Evolutionary conservation across 148 eudicot genomes (phyloP).

Genomic region (Linanthus parryae): DNA sequence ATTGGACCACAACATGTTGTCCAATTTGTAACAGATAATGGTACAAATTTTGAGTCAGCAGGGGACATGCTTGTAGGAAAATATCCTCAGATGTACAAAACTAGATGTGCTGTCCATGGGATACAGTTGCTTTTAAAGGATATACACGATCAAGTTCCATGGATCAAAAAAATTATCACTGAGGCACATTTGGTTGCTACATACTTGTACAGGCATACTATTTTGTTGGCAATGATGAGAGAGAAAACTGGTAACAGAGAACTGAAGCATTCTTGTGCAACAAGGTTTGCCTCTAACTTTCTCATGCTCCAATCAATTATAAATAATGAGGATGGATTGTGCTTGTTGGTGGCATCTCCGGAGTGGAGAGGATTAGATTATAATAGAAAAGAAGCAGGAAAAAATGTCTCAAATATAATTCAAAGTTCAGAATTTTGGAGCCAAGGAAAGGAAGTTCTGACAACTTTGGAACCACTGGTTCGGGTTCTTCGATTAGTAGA

Average conservation of each 20-base stretch:
- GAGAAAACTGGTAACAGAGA: neutral
- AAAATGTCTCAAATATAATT: neutral
- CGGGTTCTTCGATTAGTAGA: neutral
- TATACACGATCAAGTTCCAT: no score
- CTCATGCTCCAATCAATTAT: neutral
- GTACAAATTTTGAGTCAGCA: no score
- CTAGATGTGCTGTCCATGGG: no score
- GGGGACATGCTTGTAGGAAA: no score
- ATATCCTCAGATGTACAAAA: no score
- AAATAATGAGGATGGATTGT: neutral
- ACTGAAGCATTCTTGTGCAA: neutral
- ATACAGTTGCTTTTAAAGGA: no score
- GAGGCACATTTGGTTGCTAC: neutral
- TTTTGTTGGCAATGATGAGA: neutral
- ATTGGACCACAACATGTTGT: no score
- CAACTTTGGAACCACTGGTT: neutral
- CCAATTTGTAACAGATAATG: no score
- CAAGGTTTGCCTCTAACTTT: slow-evolving; percentile 1
- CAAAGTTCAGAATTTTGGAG: neutral
- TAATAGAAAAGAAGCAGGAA: neutral
- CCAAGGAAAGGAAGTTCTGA: neutral
- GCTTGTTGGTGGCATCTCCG: neutral
- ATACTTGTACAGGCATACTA: neutral
- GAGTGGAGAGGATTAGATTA: neutral
- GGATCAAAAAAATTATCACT: neutral